These are phyloP conservation scores for Neurospora sp. DNA, from an alignment of 495 filamentous ascomycete genomes.

Conservation along the genomic window DNA sequence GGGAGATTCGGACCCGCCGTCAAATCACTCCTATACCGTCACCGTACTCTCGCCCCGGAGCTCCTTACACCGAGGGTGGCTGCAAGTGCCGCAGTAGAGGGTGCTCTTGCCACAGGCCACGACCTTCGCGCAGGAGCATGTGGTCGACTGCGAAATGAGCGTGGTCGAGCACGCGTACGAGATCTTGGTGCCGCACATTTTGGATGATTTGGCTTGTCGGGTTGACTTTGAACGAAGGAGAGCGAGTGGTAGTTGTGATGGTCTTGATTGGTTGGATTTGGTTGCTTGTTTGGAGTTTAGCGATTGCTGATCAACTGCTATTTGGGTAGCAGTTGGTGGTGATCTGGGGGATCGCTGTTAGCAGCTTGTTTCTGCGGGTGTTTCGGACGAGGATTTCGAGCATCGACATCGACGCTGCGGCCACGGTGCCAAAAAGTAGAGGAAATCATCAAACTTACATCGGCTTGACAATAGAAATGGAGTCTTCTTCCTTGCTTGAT, in stretches of 20 bases:
- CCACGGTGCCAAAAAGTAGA: background rate
- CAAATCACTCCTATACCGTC: background rate
- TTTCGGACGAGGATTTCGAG: background rate
- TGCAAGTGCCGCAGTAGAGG: constrained; percentile 21
- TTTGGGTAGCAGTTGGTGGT: background rate
- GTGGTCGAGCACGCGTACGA: constrained; percentile 23
- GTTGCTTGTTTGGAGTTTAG: background rate
- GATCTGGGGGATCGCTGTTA: background rate
- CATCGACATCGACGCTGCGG: background rate
- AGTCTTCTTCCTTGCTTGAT: background rate
- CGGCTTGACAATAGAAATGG: background rate
- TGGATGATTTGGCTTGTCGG: background rate
- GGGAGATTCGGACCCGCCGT: background rate
- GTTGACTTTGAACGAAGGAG: background rate
- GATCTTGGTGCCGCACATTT: constrained; percentile 24
- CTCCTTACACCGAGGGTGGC: constrained; percentile 19
- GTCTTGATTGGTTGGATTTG: background rate
- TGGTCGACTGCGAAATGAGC: constrained; percentile 20
- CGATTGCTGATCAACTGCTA: background rate
- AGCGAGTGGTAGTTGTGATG: background rate
- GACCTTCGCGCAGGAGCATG: constrained; percentile 15
- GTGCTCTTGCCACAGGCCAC: constrained; percentile 23
- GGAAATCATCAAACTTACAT: background rate
- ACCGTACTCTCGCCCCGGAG: constrained; percentile 15
- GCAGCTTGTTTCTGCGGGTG: background rate